Conservation (phyloP, 768 basidiomycete genomes). For the Peribolospora kevripleyi region DNA sequence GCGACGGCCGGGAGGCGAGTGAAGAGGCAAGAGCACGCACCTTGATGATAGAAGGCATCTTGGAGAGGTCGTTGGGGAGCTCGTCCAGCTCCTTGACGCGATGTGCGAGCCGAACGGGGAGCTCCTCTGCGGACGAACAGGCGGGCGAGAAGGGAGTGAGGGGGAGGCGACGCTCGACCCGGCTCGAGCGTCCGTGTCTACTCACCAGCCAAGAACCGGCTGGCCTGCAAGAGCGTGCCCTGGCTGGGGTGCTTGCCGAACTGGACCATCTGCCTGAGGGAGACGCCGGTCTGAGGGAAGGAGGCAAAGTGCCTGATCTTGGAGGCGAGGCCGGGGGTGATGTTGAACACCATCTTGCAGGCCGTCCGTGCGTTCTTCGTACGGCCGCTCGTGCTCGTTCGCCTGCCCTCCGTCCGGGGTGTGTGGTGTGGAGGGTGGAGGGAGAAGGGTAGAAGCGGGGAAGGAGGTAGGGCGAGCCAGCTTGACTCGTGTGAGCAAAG, state of each 20-base stretch:
- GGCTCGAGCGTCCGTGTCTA: neutral
- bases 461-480: too few relatives aligned
- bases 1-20: too few relatives aligned
- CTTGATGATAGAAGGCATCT: constrained; percentile 76
- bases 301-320: constrained; percentile 73
- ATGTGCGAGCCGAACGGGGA: constrained; percentile 84
- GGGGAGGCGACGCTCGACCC: too few relatives aligned
- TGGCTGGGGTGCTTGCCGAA: constrained; percentile 83
- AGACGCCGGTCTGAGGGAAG: constrained; percentile 84
- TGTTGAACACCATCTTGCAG: too few relatives aligned
- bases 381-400: too few relatives aligned
- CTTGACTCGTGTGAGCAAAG: too few relatives aligned
- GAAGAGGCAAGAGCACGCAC: constrained; percentile 13
- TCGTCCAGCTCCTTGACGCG: constrained; percentile 87
- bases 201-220: constrained; percentile 59
- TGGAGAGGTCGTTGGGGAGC: constrained; percentile 68
- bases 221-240: constrained; percentile 76
- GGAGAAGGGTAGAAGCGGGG: too few relatives aligned
- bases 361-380: too few relatives aligned
- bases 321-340: constrained; percentile 2
- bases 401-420: too few relatives aligned
- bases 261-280: constrained; percentile 88
- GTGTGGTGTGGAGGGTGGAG: too few relatives aligned
- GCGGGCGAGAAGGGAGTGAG: too few relatives aligned
- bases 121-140: constrained; percentile 37